Base-by-base conservation (phyloP, 352 stramenopile species). In the Thalassiosira sp. region DNA sequence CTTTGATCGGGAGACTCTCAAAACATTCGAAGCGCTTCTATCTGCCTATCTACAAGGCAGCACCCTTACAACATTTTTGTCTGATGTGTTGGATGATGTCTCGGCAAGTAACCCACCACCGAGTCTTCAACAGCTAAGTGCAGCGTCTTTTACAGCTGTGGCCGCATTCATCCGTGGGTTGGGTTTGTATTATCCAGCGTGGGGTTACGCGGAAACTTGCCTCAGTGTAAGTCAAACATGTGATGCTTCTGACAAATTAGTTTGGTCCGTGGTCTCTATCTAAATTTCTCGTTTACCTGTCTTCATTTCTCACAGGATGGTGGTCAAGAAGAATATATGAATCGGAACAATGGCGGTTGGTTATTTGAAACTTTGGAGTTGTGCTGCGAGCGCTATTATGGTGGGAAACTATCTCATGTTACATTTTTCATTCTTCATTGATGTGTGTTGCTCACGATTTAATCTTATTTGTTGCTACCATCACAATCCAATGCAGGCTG, bases 131-230 rank as follows among this genome's bases (percentile, higher is more conserved):
- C 25, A 43, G 2, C 22, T 76, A 24, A 65, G 57, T 16, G 13
- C n/a, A n/a, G 22, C 72, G 8, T 51, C 37, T 35, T 81, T 72
- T 46, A 33, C 37, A 51, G 48, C 53, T 33, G n/a, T 76, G 3
- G 61, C 60, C 16, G 43, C 63, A 24, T 76, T 81, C 28, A 72
- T 81, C 42, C 3, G 18, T 49, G 64, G 72, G 28, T 33, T 81
- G 13, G 72, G 72, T 15, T 16, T 76, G 13, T 81, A 76, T 27
- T 81, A 75, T 54, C 72, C 72, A 25, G 72, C 33, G 11, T 81
- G 72, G 72, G 72, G 72, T 11, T 10, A 18, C 20, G 10, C 18
- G 15, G 72, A 81, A 18, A 81, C 72, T 10, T 81, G 72, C 18
- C 49, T 81, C 27, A 76, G 59, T 31, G 70, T 62, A 28, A 48